Conservation (phyloP, 176 grass and related monocot genomes). For the Oryza glaberrima region DNA sequence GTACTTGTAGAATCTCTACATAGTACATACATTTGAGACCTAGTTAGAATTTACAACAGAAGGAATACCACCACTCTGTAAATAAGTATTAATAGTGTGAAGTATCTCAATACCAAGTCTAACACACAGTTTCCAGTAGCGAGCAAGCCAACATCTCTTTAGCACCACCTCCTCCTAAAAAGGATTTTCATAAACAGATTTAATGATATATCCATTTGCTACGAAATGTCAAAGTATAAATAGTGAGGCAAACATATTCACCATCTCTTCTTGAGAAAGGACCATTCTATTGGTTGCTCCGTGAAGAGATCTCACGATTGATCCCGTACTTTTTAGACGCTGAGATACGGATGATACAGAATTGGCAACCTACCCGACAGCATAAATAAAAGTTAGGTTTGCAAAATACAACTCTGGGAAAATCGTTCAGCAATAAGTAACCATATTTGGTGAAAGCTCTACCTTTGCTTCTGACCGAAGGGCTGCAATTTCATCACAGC, state of each 20-base stretch:
- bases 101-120: conserved; percentile 66
- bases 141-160: conserved; percentile 97
- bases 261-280: conserved; percentile 90
- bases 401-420: conserved; percentile 28
- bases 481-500: conserved; percentile 51
- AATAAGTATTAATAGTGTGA: conserved; percentile 28
- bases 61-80: conserved; percentile 11
- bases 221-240: conserved; percentile 21
- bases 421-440: conserved; percentile 36
- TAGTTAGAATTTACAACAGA: conserved; percentile 18
- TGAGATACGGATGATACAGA: conserved; percentile 51
- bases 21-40: conserved; percentile 26
- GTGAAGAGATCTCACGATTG: conserved; percentile 67
- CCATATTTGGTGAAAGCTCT: conserved; percentile 40
- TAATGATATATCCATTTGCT: conserved; percentile 29
- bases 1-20: conserved; percentile 19
- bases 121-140: conserved; percentile 90
- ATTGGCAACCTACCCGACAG: conserved; percentile 49
- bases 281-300: conserved; percentile 73
- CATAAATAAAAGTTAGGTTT: conserved; percentile 30
- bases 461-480: conserved; percentile 61
- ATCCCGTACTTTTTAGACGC: conserved; percentile 54
- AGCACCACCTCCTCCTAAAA: conserved; percentile 89
- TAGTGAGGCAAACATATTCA: conserved; percentile 31
- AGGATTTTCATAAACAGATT: conserved; percentile 45